Evolutionary conservation across 169 alveolate genomes (phyloP).

Genomic region (Eimeria falciformis): DNA sequence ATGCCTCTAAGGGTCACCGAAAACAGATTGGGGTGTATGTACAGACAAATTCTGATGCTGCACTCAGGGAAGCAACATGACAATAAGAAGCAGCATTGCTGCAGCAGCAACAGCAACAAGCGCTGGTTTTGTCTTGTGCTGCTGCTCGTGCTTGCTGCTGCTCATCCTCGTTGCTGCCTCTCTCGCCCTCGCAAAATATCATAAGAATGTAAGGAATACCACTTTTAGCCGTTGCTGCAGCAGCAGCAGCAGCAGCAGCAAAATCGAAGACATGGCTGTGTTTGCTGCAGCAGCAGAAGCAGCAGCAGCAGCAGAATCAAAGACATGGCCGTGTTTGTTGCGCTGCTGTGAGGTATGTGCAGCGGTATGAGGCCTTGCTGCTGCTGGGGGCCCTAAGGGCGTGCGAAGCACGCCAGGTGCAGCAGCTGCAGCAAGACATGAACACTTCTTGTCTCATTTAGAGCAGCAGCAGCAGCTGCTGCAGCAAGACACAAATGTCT

Average conservation of each 20-base stretch:
- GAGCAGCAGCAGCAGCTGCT: no score
- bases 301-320: not conserved
- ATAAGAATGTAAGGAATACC: constrained; percentile 42
- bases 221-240: not conserved
- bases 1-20: no score
- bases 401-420: constrained; percentile 44
- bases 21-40: no score
- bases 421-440: constrained; percentile 48
- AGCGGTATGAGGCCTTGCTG: constrained; percentile 39
- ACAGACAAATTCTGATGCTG: no score
- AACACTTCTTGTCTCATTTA: not conserved
- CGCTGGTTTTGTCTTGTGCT: constrained; percentile 53
- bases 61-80: constrained; percentile 7
- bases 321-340: not conserved
- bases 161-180: constrained; percentile 41
- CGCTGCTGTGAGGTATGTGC: constrained; percentile 12
- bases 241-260: not conserved
- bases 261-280: not conserved
- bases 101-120: constrained; percentile 34
- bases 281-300: constrained; percentile 3
- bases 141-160: constrained; percentile 59
- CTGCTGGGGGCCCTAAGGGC: constrained; percentile 14
- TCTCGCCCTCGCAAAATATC: constrained; percentile 46
- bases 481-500: no score
- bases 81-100: constrained; percentile 8